phyloP scores from a whole-genome alignment of 345 rosid genomes.

The Geranium rotundifolium region DNA sequence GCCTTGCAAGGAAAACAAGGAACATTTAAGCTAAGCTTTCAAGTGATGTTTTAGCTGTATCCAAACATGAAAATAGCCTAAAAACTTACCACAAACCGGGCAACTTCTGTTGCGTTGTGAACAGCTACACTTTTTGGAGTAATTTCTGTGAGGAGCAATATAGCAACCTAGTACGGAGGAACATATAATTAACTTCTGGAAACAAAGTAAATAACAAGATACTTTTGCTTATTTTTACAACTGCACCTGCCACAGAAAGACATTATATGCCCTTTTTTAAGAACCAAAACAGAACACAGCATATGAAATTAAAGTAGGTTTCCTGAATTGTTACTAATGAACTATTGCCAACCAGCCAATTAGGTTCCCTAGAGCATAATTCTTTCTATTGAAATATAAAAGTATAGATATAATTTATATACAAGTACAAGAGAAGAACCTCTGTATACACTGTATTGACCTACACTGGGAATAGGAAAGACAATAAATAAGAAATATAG shows the following conservation, averaged over 20 bases:
- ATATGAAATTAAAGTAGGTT: background rate
- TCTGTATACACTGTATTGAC: too few relatives aligned
- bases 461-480: too few relatives aligned
- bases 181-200: background rate
- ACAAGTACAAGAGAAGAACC: too few relatives aligned
- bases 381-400: background rate
- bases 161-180: slow-evolving; percentile 50
- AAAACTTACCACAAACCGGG: slow-evolving; percentile 78
- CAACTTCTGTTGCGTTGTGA: slow-evolving; percentile 91
- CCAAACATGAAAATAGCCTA: background rate
- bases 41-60: background rate
- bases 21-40: background rate
- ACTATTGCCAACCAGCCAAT: background rate
- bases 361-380: background rate
- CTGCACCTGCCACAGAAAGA: background rate
- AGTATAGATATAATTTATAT: too few relatives aligned
- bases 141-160: slow-evolving; percentile 89
- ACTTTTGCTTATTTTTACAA: background rate
- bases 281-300: background rate
- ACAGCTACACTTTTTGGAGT: slow-evolving; percentile 99
- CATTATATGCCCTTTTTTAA: too few relatives aligned
- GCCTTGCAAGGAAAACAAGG: background rate
- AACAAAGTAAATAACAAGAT: background rate
- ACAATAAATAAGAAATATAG: too few relatives aligned
- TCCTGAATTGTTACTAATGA: background rate